phyloP scores from a whole-genome alignment of 257 asterid species.

The Przewalskia tangutica region DNA sequence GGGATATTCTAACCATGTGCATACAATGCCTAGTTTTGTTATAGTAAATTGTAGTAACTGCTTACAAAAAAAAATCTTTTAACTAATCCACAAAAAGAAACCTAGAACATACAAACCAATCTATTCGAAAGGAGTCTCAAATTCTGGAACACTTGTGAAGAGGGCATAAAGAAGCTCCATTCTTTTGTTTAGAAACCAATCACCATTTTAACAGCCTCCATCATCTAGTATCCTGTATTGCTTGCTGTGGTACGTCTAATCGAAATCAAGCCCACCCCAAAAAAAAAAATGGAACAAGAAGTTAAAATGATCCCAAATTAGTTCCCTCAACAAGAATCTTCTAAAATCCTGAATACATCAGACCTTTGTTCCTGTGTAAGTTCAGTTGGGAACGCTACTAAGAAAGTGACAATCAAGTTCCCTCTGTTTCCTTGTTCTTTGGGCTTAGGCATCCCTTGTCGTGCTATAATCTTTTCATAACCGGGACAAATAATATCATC shows the following conservation, averaged over 20 bases:
- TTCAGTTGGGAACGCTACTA: slow-evolving; percentile 44
- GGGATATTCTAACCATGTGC: not conserved
- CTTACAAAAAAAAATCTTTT: not conserved
- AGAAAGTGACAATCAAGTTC: slow-evolving; percentile 42
- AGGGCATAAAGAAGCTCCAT: not conserved
- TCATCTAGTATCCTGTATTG: not conserved
- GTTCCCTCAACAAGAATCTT: slow-evolving; percentile 20
- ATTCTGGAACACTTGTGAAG: not conserved
- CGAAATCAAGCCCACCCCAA: not conserved
- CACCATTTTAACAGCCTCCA: not conserved
- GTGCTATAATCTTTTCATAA: slow-evolving; percentile 33
- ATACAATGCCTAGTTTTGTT: not conserved
- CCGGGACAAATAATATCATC: slow-evolving; percentile 59
- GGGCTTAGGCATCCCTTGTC: slow-evolving; percentile 71
- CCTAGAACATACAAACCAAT: not conserved
- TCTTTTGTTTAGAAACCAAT: not conserved
- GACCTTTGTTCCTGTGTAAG: slow-evolving; percentile 46
- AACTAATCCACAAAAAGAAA: too few relatives aligned
- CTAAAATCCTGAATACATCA: slow-evolving; percentile 32
- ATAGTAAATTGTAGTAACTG: not conserved
- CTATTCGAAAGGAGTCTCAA: not conserved
- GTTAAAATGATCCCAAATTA: not conserved
- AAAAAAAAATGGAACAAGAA: not conserved
- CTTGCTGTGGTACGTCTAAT: not conserved
- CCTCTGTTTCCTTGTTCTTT: slow-evolving; percentile 52